Evolutionary conservation across 805 yeast genomes (phyloP), one percentile per base, ranked within the genome.

Genomic region (Nakazawaea pomicola): DNA sequence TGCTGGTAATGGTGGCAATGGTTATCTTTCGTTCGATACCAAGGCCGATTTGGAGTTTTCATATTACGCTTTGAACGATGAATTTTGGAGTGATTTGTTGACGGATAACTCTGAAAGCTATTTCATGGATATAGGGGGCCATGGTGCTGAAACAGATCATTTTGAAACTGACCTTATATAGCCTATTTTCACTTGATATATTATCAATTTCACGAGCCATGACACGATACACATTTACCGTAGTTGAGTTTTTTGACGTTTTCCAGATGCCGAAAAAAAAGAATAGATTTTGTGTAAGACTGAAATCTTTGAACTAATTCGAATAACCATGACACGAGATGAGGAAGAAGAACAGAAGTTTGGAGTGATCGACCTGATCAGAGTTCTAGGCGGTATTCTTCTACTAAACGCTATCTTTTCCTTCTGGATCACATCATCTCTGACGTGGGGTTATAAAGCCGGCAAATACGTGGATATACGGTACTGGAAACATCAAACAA

Each of bases 51-150:
- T 69, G 37, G 76, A 73, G 34, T 62, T 64, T 49, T 74, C 79
- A 9, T 70, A 69, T 36, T 68, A 71, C 63, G 72, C 78, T 8
- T 56, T 80, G 27, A 78, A 76, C 44, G 89, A 81, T 51, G 89
- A 82, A 52, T 78, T 82, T 50, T 82, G 89, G 89, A 68, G 78
- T 27, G 84, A 81, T 44, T 56, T 74, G 25, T 54, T 73, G 24
- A 62, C 55, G 33, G 50, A 54, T 15, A 40, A 42, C n/a, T n/a
- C n/a, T n/a, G n/a, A n/a, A n/a, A n/a, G n/a, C n/a, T n/a, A n/a
- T n/a, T n/a, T n/a, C n/a, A n/a, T 31, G 31, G 46, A 21, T 14
- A 11, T 25, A 14, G 28, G 14, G 18, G 33, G 27, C 15, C 21
- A 23, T 9, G 36, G 18, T 33, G 12, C 19, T 23, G 40, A 36